Evolutionary conservation across 2,329 filamentous ascomycete species (phyloP), one percentile per base, ranked within the genome.

Genomic region (Pseudogymnoascus sp.): DNA sequence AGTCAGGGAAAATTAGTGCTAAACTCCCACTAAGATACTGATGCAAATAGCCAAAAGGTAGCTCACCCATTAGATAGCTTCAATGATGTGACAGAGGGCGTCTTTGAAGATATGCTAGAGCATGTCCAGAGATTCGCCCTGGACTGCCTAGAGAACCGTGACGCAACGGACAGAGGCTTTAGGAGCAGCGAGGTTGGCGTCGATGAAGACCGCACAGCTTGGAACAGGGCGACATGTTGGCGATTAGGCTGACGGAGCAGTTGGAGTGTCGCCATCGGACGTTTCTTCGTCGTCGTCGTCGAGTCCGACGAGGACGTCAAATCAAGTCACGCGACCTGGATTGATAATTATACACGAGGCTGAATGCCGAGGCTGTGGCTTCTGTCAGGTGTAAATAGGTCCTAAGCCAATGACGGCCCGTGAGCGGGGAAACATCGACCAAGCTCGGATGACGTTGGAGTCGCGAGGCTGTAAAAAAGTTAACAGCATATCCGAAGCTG

Each of bases 311-410:
- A 14, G 49, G 49, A 55, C 49, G 49, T 55, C 28, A 18, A 55
- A 21, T 40, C 49, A 55, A 55, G 49, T 55, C 49, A 55, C 49
- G 49, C 49, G 49, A 55, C 49, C 49, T 33, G 49, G 4, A 18
- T 55, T 55, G 45, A 55, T 33, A 33, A 55, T 55, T 55, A 55
- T 55, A 55, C 11, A 55, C 49, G 49, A 55, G 49, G 49, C 49
- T 55, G 49, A 55, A 55, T 55, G 28, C 49, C 25, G 49, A 55
- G 49, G 49, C 49, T 55, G 49, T 1, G 28, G 5, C 49, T 14
- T 16, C 49, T 33, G 49, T 33, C 49, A 55, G 49, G n/a, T 55
- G 28, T 33, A 55, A 33, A 55, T 55, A 11, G 16, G 28, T 9
- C 9, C 28, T 18, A n/a, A 14, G 49, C 49, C 49, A 55, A 55